Evolutionary conservation across 2,329 filamentous ascomycete species (phyloP).

Genomic region (Hymenoscyphus infarciens): DNA sequence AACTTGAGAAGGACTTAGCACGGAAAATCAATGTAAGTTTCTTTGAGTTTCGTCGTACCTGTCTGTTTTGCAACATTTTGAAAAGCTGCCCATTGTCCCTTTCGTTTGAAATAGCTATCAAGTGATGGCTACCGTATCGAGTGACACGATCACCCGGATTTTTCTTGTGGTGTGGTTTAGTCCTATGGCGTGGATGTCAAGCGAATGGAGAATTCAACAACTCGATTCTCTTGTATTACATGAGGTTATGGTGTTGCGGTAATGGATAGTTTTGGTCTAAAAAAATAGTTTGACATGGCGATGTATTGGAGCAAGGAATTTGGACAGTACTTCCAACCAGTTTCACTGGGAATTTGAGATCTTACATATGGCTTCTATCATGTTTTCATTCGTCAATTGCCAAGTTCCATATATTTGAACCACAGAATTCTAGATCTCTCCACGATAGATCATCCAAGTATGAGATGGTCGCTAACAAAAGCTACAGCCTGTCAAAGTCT

Average conservation of each 20-base stretch:
- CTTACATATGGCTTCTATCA: no score
- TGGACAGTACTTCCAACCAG: background rate
- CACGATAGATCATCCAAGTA: background rate
- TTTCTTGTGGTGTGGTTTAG: no score
- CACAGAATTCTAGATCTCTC: background rate
- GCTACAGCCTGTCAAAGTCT: slow-evolving; percentile 41
- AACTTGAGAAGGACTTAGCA: slow-evolving; percentile 18
- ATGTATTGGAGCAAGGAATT: no score
- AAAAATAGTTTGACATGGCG: no score
- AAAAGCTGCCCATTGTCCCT: background rate
- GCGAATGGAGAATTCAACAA: no score
- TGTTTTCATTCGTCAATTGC: background rate
- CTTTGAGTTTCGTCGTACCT: background rate
- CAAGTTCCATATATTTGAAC: background rate
- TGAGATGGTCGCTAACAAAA: slow-evolving; percentile 31
- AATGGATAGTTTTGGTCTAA: no score
- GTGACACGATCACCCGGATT: no score
- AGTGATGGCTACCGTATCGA: no score
- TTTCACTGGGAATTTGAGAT: background rate
- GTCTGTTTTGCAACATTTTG: background rate
- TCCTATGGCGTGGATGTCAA: no score
- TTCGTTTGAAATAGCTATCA: background rate
- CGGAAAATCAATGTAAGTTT: slow-evolving; percentile 18
- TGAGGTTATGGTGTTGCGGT: no score
- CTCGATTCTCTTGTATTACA: no score